Evolutionary conservation across 257 asterid genomes (phyloP).

Genomic region (Scutellaria barbata): DNA sequence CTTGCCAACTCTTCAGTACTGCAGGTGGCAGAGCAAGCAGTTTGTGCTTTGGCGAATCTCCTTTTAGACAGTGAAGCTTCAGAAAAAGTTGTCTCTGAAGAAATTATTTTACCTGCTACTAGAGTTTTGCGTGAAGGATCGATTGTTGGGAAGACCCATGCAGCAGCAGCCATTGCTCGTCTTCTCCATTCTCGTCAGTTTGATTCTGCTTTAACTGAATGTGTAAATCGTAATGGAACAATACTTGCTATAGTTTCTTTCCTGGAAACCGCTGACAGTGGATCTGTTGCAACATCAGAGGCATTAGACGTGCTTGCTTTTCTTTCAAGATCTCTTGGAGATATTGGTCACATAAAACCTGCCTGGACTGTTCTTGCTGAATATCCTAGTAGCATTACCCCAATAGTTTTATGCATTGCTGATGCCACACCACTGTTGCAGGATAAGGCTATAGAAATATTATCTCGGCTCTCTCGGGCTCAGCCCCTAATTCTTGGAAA

Average conservation of each 20-base stretch:
- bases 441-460: slow-evolving; percentile 84
- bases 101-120: slow-evolving; percentile 78
- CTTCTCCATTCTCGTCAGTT: slow-evolving; percentile 74
- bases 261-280: slow-evolving; percentile 74
- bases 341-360: slow-evolving; percentile 67
- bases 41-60: slow-evolving; percentile 93
- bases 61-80: slow-evolving; percentile 85
- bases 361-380: slow-evolving; percentile 95
- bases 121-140: slow-evolving; percentile 88
- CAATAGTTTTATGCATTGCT: slow-evolving; percentile 83
- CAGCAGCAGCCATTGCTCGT: slow-evolving; percentile 96
- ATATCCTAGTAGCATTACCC: slow-evolving; percentile 69
- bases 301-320: slow-evolving; percentile 87
- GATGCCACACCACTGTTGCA: slow-evolving; percentile 76
- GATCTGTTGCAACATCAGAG: slow-evolving; percentile 73
- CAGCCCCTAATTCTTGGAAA: slow-evolving; percentile 80
- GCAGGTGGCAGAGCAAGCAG: slow-evolving; percentile 93
- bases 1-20: slow-evolving; percentile 79
- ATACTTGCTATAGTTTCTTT: slow-evolving; percentile 87
- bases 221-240: slow-evolving; percentile 87
- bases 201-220: slow-evolving; percentile 65
- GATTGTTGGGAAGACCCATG: slow-evolving; percentile 73
- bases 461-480: slow-evolving; percentile 74
- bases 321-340: slow-evolving; percentile 67
- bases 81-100: slow-evolving; percentile 75